A percentile compares a stretch with the other conserved stretches of the same genome.
phyloP scores from a whole-genome alignment of 2,329 filamentous ascomycete species.

The Sporothrix brunneoviolacea region DNA sequence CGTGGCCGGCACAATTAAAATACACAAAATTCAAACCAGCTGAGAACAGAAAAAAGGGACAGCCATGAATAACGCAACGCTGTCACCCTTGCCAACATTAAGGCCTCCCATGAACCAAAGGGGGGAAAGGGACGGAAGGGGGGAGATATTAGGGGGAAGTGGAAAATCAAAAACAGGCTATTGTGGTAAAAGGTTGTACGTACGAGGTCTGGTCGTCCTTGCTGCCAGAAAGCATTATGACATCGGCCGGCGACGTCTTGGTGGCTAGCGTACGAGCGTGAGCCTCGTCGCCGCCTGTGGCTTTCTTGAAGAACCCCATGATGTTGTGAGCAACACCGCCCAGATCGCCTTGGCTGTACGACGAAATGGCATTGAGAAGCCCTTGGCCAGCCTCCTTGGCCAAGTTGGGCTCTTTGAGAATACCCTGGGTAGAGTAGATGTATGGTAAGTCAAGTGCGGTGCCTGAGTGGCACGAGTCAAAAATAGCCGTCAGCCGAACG shows the following conservation, averaged over 20 bases:
- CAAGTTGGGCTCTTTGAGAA: slow-evolving; percentile 74
- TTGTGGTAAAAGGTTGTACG: slow-evolving; percentile 30
- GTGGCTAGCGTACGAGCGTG: slow-evolving; percentile 75
- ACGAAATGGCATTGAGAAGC: slow-evolving; percentile 63
- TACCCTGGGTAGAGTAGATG: slow-evolving; percentile 72
- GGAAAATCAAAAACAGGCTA: not conserved
- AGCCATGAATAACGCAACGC: too few relatives aligned
- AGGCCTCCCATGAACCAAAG: too few relatives aligned
- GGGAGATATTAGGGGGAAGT: too few relatives aligned
- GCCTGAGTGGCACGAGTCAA: slow-evolving; percentile 75
- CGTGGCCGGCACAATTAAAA: not conserved
- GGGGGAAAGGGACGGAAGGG: too few relatives aligned
- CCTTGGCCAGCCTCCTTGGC: slow-evolving; percentile 73
- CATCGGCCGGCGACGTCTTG: slow-evolving; percentile 89
- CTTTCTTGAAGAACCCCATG: slow-evolving; percentile 83
- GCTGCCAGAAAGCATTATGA: slow-evolving; percentile 96
- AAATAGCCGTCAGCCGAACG: slow-evolving; percentile 77
- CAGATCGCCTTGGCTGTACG: slow-evolving; percentile 79
- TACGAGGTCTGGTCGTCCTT: slow-evolving; percentile 92
- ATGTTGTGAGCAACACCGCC: slow-evolving; percentile 72
- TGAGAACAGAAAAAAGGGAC: too few relatives aligned
- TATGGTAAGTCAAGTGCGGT: slow-evolving; percentile 72
- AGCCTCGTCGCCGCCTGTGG: slow-evolving; percentile 65
- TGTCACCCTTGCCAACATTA: too few relatives aligned
- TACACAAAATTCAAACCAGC: slow-evolving; percentile 16